Percentiles rank a stretch among this genome's conserved stretches.
Conservation (phyloP, 179 eudicot species). For the Dionaea muscipula region DNA sequence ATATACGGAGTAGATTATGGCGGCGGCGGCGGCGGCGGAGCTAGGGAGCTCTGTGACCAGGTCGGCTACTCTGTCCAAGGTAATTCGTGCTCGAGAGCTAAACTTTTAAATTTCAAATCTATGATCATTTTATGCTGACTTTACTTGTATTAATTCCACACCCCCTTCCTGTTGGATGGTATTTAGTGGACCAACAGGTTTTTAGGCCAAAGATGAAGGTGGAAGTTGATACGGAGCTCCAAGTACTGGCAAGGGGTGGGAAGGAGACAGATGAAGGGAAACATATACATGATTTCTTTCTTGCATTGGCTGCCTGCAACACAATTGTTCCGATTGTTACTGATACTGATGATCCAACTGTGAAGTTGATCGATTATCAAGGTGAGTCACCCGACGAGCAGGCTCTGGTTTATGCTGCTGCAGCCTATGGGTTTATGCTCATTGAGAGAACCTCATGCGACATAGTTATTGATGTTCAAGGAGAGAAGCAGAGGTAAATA, state of each 20-base stretch:
- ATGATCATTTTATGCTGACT: background rate
- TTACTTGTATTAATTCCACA: too few relatives aligned
- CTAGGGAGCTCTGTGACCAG: slow-evolving; percentile 27
- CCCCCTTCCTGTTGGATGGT: slow-evolving; percentile 17
- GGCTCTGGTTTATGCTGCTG: slow-evolving; percentile 96
- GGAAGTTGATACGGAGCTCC: slow-evolving; percentile 63
- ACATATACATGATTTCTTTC: slow-evolving; percentile 55
- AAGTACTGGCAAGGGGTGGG: slow-evolving; percentile 28
- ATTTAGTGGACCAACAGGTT: slow-evolving; percentile 48
- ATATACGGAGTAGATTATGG: slow-evolving; percentile 73
- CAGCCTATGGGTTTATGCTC: slow-evolving; percentile 85
- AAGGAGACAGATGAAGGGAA: slow-evolving; percentile 37
- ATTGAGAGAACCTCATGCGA: slow-evolving; percentile 91
- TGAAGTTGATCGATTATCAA: slow-evolving; percentile 69
- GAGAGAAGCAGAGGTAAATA: slow-evolving; percentile 70
- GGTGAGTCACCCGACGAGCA: slow-evolving; percentile 99
- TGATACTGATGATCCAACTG: slow-evolving; percentile 46
- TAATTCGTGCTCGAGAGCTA: slow-evolving; percentile 11
- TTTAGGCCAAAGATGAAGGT: slow-evolving; percentile 84
- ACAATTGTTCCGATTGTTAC: slow-evolving; percentile 83
- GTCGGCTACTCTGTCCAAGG: slow-evolving; percentile 46
- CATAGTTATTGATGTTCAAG: slow-evolving; percentile 79
- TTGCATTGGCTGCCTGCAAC: slow-evolving; percentile 94
- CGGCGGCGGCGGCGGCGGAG: slow-evolving; percentile 27
- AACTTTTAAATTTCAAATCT: background rate